Evolutionary conservation across 2,329 filamentous ascomycete genomes (phyloP).

Genomic region (Sarocladium strictum): DNA sequence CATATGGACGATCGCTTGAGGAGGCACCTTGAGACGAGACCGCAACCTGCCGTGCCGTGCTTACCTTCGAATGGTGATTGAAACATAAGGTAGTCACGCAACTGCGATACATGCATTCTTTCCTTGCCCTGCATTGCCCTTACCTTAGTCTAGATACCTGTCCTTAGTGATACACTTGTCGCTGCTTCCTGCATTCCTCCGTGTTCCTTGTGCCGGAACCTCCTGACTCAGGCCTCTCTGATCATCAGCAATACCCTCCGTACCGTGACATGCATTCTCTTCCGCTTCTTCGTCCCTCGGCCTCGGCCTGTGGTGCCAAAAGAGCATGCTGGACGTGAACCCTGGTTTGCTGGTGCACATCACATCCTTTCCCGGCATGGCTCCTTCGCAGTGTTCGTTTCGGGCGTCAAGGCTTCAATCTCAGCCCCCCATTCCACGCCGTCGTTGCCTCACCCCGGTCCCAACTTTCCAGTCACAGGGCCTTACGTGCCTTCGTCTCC

Average conservation of each 20-base stretch:
- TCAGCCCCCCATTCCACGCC: conserved; percentile 5
- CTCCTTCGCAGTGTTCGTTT: background rate
- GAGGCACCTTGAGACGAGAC: no score
- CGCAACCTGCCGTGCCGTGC: no score
- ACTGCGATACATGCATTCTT: no score
- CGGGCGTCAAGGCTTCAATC: conserved; percentile 3
- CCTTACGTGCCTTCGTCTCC: background rate
- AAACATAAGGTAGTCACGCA: no score
- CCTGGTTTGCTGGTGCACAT: background rate
- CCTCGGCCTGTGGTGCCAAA: no score
- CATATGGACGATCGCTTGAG: no score
- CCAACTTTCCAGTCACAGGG: background rate
- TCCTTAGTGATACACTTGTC: no score
- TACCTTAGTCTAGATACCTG: no score
- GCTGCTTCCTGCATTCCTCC: background rate
- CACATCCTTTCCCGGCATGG: background rate
- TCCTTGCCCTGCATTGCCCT: no score
- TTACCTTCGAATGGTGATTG: no score
- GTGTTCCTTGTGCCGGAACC: background rate
- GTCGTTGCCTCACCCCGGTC: background rate
- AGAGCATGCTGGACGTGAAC: background rate
- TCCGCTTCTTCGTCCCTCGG: no score
- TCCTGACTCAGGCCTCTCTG: background rate
- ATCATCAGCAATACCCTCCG: background rate
- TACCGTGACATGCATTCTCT: no score